Conservation (phyloP, 352 stramenopile species). For the Phytophthora aleatoria region DNA sequence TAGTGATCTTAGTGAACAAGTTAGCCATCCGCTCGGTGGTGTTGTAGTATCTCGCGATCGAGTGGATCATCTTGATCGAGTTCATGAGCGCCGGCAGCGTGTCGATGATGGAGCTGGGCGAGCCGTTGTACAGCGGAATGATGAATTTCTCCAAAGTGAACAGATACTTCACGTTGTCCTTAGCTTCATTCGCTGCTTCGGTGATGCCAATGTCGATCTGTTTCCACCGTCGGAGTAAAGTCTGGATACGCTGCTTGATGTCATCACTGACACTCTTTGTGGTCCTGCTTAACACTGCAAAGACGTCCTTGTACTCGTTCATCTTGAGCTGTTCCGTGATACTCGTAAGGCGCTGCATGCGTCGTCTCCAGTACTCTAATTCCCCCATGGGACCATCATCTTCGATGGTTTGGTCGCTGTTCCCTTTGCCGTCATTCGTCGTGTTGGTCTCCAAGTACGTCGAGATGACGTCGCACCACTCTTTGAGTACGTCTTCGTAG, state of each 20-base stretch:
- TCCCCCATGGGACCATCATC: conserved; percentile 95
- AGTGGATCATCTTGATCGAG: conserved; percentile 99
- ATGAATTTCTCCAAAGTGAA: conserved; percentile 98
- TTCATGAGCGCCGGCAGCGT: conserved; percentile 98
- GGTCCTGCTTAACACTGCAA: conserved; percentile 89
- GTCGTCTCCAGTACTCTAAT: conserved; percentile 96
- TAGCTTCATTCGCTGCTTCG: conserved; percentile 97
- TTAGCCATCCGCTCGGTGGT: conserved; percentile 97
- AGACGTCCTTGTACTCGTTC: conserved; percentile 96
- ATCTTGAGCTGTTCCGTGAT: conserved; percentile 99
- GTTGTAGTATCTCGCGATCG: conserved; percentile 99
- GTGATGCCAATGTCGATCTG: conserved; percentile 99
- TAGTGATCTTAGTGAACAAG: conserved; percentile 98
- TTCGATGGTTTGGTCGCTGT: conserved; percentile 72
- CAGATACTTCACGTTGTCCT: conserved; percentile 99
- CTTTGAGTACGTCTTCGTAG: conserved; percentile 96
- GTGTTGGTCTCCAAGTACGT: conserved; percentile 92
- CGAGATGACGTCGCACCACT: conserved; percentile 97
- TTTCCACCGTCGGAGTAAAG: conserved; percentile 95
- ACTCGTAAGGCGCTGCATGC: conserved; percentile 98
- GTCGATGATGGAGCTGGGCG: conserved; percentile 97
- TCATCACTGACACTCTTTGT: conserved; percentile 88
- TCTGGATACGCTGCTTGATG: conserved; percentile 94
- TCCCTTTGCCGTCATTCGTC: conserved; percentile 62
- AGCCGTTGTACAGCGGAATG: conserved; percentile 90